Base-by-base conservation (phyloP, 352 stramenopile genomes). In the Globisporangium polare region DNA sequence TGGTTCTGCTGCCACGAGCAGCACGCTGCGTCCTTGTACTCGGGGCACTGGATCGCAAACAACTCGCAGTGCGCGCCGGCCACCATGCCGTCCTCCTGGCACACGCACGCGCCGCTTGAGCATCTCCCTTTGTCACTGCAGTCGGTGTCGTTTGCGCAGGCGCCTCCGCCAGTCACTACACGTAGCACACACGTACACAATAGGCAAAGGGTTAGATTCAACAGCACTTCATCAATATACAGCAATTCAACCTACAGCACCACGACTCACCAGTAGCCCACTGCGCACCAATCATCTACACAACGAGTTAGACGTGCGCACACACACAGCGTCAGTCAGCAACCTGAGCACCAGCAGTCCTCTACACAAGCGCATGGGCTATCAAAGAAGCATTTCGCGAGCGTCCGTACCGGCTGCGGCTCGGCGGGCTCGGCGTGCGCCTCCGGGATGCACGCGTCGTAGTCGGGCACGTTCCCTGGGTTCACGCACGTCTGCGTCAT, bases 1-100 rank as follows among this genome's bases (percentile, higher is more conserved):
- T 92, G 84, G 65, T 96, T 96, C 72, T 96, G 89, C 67, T 96
- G 86, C 89, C 89, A 96, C 52, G 85, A 90, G 68, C 89, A 96
- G 67, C 89, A 96, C 5, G 86, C 84, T 0, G 68, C 59, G 54
- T 81, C 71, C 41, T 76, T 75, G 71, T 95, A 96, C 42, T 88
- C 82, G n/a, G 89, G 89, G 58, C 89, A 96, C 59, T 96, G 86
- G 62, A 95, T 86, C 50, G 74, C 61, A 49, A 84, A 88, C 46
- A 88, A 69, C 29, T 85, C 63, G 67, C 85, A 94, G 61, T 89
- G 80, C n/a, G 80, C 66, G 8, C 85, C 85, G 2, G 85, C 83
- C 7, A 80, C 66, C 65, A 94, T 80, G 57, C 85, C 85, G 60
- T 92, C 83, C 13, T 74, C 51, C 18, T 68, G 71, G 62, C 85